Percentiles rank a stretch among this genome's conserved stretches.
Evolutionary conservation across 2,329 filamentous ascomycete genomes (phyloP).

Genomic region (Pseudogymnoascus sp.): DNA sequence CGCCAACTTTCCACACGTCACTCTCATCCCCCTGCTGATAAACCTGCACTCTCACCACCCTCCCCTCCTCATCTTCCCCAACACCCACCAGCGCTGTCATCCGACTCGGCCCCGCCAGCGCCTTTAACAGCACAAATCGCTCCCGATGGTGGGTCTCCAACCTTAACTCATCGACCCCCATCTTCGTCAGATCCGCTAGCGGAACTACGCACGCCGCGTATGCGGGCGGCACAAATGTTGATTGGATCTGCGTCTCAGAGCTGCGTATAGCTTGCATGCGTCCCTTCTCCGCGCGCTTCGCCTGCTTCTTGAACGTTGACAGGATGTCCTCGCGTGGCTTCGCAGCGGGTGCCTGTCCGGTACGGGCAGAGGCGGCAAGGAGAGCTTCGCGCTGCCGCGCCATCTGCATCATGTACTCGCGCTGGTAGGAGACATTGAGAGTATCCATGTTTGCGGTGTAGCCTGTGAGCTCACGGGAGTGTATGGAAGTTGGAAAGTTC

Average conservation of each 20-base stretch:
- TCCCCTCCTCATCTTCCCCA: slow-evolving; percentile 15
- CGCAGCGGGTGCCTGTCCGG: not conserved
- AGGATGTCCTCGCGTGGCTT: not conserved
- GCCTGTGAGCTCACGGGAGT: not conserved
- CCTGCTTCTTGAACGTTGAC: not conserved
- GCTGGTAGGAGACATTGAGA: not conserved
- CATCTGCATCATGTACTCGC: not conserved
- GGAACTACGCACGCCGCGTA: slow-evolving; percentile 15
- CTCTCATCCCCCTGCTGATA: slow-evolving; percentile 34
- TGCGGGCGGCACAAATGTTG: slow-evolving; percentile 10
- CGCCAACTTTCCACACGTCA: slow-evolving; percentile 29
- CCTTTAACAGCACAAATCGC: slow-evolving; percentile 25
- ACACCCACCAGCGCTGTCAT: slow-evolving; percentile 28
- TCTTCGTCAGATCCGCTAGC: slow-evolving; percentile 18
- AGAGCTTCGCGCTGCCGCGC: slow-evolving; percentile 1
- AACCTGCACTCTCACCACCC: slow-evolving; percentile 33
- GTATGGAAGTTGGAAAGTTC: not conserved
- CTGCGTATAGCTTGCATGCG: not conserved
- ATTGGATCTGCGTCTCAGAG: not conserved
- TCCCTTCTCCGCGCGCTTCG: not conserved
- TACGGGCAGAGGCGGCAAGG: not conserved
- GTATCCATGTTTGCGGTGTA: not conserved
- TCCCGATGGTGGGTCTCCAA: slow-evolving; percentile 36
- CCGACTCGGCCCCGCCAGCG: slow-evolving; percentile 13
- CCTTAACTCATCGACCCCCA: slow-evolving; percentile 22